Conservation (phyloP, 192 early-diverging fungal genomes). For the Linnemannia hyalina region DNA sequence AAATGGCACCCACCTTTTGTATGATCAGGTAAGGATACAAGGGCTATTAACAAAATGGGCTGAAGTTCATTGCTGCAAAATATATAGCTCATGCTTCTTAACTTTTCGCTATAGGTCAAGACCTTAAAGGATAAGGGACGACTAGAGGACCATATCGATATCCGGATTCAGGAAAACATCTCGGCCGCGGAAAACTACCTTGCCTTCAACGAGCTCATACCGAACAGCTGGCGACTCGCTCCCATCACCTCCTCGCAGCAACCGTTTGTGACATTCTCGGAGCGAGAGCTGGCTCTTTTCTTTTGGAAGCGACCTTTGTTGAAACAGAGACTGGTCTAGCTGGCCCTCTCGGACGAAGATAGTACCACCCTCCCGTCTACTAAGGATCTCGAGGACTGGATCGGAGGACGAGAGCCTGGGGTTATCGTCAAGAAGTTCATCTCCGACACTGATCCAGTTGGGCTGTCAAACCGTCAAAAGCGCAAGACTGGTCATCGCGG, state of each 20-base stretch:
- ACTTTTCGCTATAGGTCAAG: no score
- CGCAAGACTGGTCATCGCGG: slow-evolving; percentile 14
- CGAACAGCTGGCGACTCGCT: slow-evolving; percentile 17
- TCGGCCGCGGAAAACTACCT: slow-evolving; percentile 27
- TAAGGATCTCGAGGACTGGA: no score
- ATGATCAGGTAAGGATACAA: not conserved
- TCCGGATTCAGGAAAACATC: slow-evolving; percentile 14
- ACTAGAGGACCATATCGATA: not conserved
- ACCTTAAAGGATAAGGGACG: no score
- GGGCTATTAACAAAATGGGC: not conserved
- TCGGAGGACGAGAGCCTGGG: no score
- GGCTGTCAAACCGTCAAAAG: slow-evolving; percentile 5
- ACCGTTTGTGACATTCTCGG: slow-evolving; percentile 21
- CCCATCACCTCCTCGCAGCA: slow-evolving; percentile 26
- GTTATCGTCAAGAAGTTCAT: no score
- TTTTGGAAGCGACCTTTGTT: slow-evolving; percentile 11
- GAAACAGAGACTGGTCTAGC: slow-evolving; percentile 7
- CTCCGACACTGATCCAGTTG: slow-evolving; percentile 11
- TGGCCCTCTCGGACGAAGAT: slow-evolving; percentile 5
- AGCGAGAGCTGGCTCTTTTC: slow-evolving; percentile 21
- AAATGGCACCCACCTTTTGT: not conserved
- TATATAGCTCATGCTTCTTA: no score
- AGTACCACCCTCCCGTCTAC: not conserved
- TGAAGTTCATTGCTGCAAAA: no score
- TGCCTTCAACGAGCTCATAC: slow-evolving; percentile 6